Evolutionary conservation across 768 basidiomycete genomes (phyloP).

Genomic region (Crucibulum laeve): DNA sequence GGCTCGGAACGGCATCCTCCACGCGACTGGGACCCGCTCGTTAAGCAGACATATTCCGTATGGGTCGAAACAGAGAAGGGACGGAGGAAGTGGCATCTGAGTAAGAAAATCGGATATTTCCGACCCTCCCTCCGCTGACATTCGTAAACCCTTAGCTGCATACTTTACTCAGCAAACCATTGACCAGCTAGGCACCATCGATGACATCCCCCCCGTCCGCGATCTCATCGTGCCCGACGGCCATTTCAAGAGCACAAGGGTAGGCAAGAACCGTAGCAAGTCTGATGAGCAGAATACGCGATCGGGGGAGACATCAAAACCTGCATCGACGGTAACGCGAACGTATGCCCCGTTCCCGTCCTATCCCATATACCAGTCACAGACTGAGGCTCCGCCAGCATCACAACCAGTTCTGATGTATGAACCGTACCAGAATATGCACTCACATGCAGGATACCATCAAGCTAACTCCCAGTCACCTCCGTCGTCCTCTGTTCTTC

Average conservation of each 20-base stretch:
- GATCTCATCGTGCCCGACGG: constrained; percentile 64
- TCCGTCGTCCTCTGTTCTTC: constrained; percentile 15
- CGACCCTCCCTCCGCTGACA: constrained; percentile 4
- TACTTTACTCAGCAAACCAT: constrained; percentile 80
- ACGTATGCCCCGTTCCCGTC: constrained; percentile 38
- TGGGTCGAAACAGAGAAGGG: constrained; percentile 66
- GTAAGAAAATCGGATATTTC: constrained; percentile 35
- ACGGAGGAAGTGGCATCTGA: constrained; percentile 78
- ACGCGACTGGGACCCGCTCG: constrained; percentile 62
- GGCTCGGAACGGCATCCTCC: constrained; percentile 45
- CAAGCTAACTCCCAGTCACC: constrained; percentile 15
- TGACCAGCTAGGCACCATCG: constrained; percentile 66
- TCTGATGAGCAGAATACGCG: constrained; percentile 28
- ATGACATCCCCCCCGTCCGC: constrained; percentile 55
- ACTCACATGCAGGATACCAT: constrained; percentile 11
- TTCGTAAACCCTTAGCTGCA: constrained; percentile 45
- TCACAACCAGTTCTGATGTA: constrained; percentile 34
- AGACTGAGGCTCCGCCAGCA: constrained; percentile 17
- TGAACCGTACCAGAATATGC: constrained; percentile 31
- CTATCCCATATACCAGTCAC: constrained; percentile 18
- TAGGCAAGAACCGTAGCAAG: constrained; percentile 45
- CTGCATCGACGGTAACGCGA: constrained; percentile 23
- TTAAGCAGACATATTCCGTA: constrained; percentile 84
- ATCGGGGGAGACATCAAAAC: constrained; percentile 21
- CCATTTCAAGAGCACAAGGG: constrained; percentile 64